Evolutionary conservation across 345 rosid genomes (phyloP).

Genomic region (Corchorus olitorius): DNA sequence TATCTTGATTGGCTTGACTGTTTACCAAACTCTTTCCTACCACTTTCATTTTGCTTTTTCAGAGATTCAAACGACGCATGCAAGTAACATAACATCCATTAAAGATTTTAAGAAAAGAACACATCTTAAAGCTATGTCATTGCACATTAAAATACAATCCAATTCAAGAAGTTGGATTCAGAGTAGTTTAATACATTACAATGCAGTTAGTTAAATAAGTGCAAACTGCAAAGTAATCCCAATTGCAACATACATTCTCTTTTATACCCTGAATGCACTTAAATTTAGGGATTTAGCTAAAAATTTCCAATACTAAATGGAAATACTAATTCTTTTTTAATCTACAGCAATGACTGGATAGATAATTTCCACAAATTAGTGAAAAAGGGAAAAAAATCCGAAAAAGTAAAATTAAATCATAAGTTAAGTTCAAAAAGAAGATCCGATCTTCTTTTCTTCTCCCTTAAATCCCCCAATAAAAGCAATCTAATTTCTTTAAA

Average conservation of each 20-base stretch:
- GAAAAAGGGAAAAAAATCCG: background rate
- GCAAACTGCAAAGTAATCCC: slow-evolving; percentile 1
- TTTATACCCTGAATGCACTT: background rate
- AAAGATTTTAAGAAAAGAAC: background rate
- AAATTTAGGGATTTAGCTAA: background rate
- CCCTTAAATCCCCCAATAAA: background rate
- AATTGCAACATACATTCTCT: background rate
- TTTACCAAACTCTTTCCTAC: background rate
- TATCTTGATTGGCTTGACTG: background rate
- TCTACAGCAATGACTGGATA: background rate
- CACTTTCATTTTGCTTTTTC: background rate
- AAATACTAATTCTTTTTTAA: background rate
- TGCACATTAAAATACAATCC: background rate
- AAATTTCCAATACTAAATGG: background rate
- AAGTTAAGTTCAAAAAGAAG: background rate
- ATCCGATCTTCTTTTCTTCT: slow-evolving; percentile 3
- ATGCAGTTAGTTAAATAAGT: background rate
- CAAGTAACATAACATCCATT: background rate
- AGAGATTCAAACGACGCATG: background rate
- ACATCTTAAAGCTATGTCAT: background rate
- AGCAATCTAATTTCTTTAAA: background rate
- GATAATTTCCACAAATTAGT: background rate
- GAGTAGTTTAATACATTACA: background rate
- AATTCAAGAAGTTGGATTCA: background rate
- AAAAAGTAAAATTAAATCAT: background rate